Percentiles rank a stretch among this genome's conserved stretches.
phyloP scores from a whole-genome alignment of 345 rosid genomes.

The Salix purpurea region DNA sequence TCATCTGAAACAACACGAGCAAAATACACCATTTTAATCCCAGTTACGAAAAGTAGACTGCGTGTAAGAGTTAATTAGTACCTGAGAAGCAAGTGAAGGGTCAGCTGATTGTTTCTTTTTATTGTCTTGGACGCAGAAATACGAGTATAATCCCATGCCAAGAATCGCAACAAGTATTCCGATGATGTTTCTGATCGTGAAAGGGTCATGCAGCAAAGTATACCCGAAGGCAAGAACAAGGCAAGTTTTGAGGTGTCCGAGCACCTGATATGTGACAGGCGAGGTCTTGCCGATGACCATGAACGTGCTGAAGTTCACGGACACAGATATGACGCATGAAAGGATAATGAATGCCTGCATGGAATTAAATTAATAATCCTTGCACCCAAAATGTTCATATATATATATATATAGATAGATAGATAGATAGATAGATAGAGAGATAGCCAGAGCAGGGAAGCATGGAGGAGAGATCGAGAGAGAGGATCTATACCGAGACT shows the following conservation, averaged over 20 bases:
- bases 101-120: constrained; percentile 73
- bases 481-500: constrained; percentile 48
- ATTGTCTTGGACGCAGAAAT: constrained; percentile 72
- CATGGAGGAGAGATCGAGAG: background rate
- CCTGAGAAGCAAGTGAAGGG: constrained; percentile 52
- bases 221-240: constrained; percentile 88
- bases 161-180: constrained; percentile 80
- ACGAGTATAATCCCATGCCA: constrained; percentile 92
- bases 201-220: constrained; percentile 84
- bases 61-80: background rate
- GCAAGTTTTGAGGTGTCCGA: constrained; percentile 95
- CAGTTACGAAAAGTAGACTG: background rate
- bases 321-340: constrained; percentile 84
- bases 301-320: constrained; percentile 96
- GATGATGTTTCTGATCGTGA: constrained; percentile 70
- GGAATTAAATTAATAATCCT: no score
- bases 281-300: constrained; percentile 98
- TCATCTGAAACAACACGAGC: constrained; percentile 40
- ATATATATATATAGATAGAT: no score
- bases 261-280: constrained; percentile 95
- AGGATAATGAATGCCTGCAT: constrained; percentile 75
- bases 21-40: background rate
- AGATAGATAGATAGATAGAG: background rate
- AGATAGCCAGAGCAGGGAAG: background rate
- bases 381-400: background rate